Evolutionary conservation across 495 filamentous ascomycete genomes (phyloP).

Genomic region (Cercophora samala): DNA sequence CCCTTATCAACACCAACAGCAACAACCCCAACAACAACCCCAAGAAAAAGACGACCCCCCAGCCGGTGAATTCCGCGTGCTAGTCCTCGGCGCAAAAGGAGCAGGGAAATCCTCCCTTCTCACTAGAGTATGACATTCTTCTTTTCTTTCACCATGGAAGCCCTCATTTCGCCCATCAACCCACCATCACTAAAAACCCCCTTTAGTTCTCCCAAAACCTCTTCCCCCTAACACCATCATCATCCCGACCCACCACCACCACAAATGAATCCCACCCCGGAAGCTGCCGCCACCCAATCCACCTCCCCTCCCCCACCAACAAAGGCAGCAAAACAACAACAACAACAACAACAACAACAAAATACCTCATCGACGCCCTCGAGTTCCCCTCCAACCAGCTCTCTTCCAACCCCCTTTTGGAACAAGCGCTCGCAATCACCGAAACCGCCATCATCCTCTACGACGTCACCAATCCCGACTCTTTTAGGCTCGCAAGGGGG

Average conservation of each 20-base stretch:
- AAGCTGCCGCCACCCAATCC: constrained; percentile 35
- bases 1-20: too few species aligned
- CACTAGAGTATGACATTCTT: constrained; percentile 31
- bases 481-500: constrained; percentile 30
- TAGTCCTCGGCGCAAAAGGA: constrained; percentile 41
- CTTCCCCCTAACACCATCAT: constrained; percentile 23
- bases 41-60: constrained; percentile 21
- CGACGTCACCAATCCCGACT: constrained; percentile 34
- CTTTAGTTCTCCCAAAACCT: constrained; percentile 38
- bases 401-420: constrained; percentile 31
- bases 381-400: constrained; percentile 40
- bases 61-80: constrained; percentile 38
- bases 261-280: constrained; percentile 19
- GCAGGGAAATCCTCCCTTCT: constrained; percentile 45
- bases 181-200: too few species aligned
- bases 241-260: constrained; percentile 32
- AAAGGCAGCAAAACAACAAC: background rate
- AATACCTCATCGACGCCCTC: constrained; percentile 39
- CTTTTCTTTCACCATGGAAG: background rate
- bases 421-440: constrained; percentile 39
- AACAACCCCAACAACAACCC: background rate
- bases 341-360: too few species aligned
- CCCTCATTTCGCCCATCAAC: constrained; percentile 9
- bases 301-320: constrained; percentile 18
- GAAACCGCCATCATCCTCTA: constrained; percentile 44